phyloP scores from a whole-genome alignment of 2,329 filamentous ascomycete species.

The Microdochium paspali region DNA sequence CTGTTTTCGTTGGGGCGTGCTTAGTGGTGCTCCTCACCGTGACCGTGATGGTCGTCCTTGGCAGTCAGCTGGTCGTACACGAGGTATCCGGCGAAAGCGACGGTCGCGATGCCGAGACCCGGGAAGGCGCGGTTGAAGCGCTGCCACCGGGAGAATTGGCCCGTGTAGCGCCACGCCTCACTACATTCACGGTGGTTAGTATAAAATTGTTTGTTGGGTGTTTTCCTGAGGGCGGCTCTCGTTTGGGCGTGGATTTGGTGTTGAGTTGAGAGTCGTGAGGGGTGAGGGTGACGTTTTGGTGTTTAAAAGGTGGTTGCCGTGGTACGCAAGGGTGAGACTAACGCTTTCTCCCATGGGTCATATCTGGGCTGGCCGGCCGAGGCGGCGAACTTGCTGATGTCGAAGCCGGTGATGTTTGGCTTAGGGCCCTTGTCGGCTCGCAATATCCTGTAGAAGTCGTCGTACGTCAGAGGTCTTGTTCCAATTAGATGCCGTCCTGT shows the following conservation, averaged over 20 bases:
- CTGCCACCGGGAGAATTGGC: slow-evolving; percentile 79
- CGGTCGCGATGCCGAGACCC: slow-evolving; percentile 83
- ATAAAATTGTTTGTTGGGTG: not conserved
- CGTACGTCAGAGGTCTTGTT: not conserved
- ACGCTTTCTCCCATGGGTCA: slow-evolving; percentile 60
- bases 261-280: not conserved
- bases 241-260: too few species aligned
- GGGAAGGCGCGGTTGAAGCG: slow-evolving; percentile 82
- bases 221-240: not conserved
- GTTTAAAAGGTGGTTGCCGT: too few species aligned
- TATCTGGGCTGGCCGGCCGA: slow-evolving; percentile 54
- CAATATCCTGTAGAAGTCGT: slow-evolving; percentile 31
- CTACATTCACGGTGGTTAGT: slow-evolving; percentile 34
- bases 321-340: too few species aligned
- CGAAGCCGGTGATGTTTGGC: slow-evolving; percentile 86
- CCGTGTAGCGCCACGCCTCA: slow-evolving; percentile 90
- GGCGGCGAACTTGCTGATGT: slow-evolving; percentile 69
- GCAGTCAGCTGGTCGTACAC: slow-evolving; percentile 83
- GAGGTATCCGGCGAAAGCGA: slow-evolving; percentile 85
- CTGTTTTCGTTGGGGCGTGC: too few species aligned
- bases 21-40: slow-evolving; percentile 51
- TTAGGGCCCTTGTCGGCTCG: slow-evolving; percentile 39
- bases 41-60: slow-evolving; percentile 57
- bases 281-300: too few species aligned
- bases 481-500: too few species aligned